Evolutionary conservation across 2,329 filamentous ascomycete genomes (phyloP), one percentile per base, ranked within the genome.

Genomic region (Cladophialophora carrionii): DNA sequence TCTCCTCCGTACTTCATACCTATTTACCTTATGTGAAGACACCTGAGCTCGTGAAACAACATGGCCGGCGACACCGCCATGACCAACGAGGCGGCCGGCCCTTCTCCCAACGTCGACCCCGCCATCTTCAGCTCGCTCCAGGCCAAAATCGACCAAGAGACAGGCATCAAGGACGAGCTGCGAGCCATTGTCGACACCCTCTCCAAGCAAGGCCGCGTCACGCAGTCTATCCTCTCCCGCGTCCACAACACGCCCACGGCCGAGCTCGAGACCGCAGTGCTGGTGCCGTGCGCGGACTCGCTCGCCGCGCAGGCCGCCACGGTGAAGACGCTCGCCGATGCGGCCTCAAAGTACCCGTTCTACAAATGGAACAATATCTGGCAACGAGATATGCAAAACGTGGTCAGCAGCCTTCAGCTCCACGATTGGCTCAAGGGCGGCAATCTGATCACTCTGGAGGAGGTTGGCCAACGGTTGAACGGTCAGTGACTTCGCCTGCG

Each of bases 301-400:
- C 90, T 98, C 75, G 81, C 85, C 68, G 85, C 90, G 41, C 87
- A 96, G 76, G 84, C 90, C 62, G 81, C 86, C 55, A 89, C 88
- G 52, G 84, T 97, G 53, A 79, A 82, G 63, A 87, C 88, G 71
- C 85, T 99, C 52, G 85, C 87, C 67, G 79, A 83, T 61, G 85
- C 91, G 61, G 92, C 93, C 1, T 93, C 92, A 29, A 85, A 90
- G 76, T 89, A 96, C 73, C 94, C 95, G 0, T 99, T 98, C 83
- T 99, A 98, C 87, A 97, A 96, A 85, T 97, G 96, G 82, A 97
- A 97, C 78, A 81, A 83, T 63, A 87, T 92, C 76, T 99, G 95
- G 95, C 85, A 87, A 31, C 87, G 91, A 64, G 87, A 90, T 73
- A 81, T 97, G 61, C 94, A 98, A 78, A 91, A 91, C 76, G 86